These are phyloP conservation scores for Didymella pinodella DNA, from an alignment of 2,329 filamentous ascomycete genomes.

Conservation along the genomic window DNA sequence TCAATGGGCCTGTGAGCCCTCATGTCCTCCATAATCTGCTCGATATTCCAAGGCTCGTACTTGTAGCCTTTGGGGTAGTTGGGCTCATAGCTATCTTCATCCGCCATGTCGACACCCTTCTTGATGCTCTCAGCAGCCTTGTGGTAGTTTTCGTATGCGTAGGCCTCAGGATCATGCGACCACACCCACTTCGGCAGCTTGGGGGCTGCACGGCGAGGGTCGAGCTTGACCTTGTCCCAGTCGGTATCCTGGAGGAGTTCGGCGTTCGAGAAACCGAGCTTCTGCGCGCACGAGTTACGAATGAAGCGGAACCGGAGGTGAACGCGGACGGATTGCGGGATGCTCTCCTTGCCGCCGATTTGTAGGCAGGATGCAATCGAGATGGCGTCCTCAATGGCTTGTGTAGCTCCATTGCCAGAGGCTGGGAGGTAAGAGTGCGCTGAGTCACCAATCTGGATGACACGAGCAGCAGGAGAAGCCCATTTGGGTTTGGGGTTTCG, in stretches of 20 bases:
- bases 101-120: slow-evolving; percentile 53
- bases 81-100: slow-evolving; percentile 52
- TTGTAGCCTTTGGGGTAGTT: slow-evolving; percentile 56
- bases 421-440: slow-evolving; percentile 58
- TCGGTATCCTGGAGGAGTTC: slow-evolving; percentile 59
- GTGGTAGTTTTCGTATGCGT: slow-evolving; percentile 56
- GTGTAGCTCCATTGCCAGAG: slow-evolving; percentile 57
- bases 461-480: slow-evolving; percentile 53
- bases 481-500: slow-evolving; percentile 56
- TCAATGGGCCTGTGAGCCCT: slow-evolving; percentile 46
- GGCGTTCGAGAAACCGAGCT: slow-evolving; percentile 58
- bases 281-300: slow-evolving; percentile 59
- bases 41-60: slow-evolving; percentile 54
- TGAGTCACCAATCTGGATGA: slow-evolving; percentile 56
- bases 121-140: slow-evolving; percentile 54
- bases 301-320: slow-evolving; percentile 57
- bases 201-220: slow-evolving; percentile 54
- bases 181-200: slow-evolving; percentile 59
- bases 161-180: slow-evolving; percentile 56
- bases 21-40: slow-evolving; percentile 54
- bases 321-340: slow-evolving; percentile 50
- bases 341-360: slow-evolving; percentile 53
- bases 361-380: slow-evolving; percentile 57
- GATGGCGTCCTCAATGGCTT: slow-evolving; percentile 58
- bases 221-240: slow-evolving; percentile 58